Conservation (phyloP, 2,329 filamentous ascomycete genomes). For the Periglandula ipomoeae region DNA sequence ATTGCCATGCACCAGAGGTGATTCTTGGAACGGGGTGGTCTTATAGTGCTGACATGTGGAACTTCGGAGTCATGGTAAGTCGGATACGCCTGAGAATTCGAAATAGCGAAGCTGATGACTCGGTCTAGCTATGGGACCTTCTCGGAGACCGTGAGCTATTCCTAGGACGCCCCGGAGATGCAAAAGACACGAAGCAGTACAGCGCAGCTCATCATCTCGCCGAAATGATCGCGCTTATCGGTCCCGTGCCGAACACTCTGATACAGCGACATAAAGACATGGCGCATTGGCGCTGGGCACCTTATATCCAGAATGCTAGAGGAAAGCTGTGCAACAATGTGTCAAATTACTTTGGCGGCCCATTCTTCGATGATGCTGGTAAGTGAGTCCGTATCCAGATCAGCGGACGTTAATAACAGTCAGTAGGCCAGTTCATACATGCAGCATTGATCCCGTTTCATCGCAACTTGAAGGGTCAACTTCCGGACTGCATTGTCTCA, state of each 20-base stretch:
- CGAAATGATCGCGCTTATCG: too few relatives aligned
- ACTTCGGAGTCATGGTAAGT: neutral
- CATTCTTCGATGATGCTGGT: neutral
- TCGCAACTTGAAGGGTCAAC: neutral
- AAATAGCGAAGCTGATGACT: neutral
- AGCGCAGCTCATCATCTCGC: neutral
- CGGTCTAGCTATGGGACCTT: neutral
- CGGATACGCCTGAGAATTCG: neutral
- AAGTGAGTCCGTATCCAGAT: neutral
- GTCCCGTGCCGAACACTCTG: slow-evolving; percentile 1
- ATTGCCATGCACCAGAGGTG: slow-evolving; percentile 8
- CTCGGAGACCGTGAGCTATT: neutral
- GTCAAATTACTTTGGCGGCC: slow-evolving; percentile 1
- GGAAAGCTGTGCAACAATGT: slow-evolving; percentile 1
- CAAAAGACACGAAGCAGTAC: neutral
- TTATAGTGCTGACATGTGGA: slow-evolving; percentile 3
- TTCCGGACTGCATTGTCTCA: neutral
- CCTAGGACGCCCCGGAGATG: neutral
- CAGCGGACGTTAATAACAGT: too few relatives aligned
- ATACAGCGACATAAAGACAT: slow-evolving; percentile 1
- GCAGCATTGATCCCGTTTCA: neutral
- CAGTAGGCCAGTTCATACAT: neutral
- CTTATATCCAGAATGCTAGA: neutral
- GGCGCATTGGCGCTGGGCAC: neutral
- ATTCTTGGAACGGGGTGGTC: slow-evolving; percentile 2